These are phyloP conservation scores for Neopestalotiopsis clavispora DNA, from an alignment of 2,329 filamentous ascomycete genomes.

Conservation along the genomic window DNA sequence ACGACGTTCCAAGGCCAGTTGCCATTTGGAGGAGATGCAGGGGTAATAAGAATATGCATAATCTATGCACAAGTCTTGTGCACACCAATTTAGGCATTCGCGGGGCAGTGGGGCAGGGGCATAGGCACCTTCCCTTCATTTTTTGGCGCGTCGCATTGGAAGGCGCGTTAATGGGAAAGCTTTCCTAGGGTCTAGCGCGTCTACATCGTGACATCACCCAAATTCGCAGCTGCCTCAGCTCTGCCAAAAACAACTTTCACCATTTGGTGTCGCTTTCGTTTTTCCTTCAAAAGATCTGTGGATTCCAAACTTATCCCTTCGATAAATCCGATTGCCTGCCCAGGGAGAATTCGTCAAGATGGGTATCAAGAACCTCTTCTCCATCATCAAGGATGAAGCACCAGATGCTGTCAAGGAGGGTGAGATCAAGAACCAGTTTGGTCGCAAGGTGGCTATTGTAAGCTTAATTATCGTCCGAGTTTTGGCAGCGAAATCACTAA, in stretches of 20 bases:
- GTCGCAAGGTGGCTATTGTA: constrained; percentile 96
- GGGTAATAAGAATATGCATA: background rate
- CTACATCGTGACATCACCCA: constrained; percentile 17
- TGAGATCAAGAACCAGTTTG: constrained; percentile 99
- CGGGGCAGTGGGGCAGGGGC: constrained; percentile 3
- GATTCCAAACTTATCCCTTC: too few species aligned
- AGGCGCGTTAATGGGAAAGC: constrained; percentile 13
- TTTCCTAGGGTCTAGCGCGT: constrained; percentile 13
- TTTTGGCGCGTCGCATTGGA: constrained; percentile 1
- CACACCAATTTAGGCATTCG: background rate
- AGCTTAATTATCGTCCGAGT: constrained; percentile 39
- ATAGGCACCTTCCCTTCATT: background rate
- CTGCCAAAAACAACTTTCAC: background rate
- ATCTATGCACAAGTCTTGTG: accelerated
- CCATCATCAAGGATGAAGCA: constrained; percentile 87
- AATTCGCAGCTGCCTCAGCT: constrained; percentile 3
- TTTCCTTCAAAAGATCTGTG: background rate
- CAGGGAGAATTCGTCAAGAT: constrained; percentile 42
- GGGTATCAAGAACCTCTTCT: constrained; percentile 76
- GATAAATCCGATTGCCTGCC: background rate
- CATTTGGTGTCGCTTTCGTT: background rate
- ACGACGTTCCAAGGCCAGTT: constrained; percentile 8
- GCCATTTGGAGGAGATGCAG: background rate
- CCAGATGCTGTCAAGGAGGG: constrained; percentile 95
- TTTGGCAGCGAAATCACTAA: constrained; percentile 21